Evolutionary conservation across 805 yeast genomes (phyloP).

Genomic region (Diddensiella santjacobensis): DNA sequence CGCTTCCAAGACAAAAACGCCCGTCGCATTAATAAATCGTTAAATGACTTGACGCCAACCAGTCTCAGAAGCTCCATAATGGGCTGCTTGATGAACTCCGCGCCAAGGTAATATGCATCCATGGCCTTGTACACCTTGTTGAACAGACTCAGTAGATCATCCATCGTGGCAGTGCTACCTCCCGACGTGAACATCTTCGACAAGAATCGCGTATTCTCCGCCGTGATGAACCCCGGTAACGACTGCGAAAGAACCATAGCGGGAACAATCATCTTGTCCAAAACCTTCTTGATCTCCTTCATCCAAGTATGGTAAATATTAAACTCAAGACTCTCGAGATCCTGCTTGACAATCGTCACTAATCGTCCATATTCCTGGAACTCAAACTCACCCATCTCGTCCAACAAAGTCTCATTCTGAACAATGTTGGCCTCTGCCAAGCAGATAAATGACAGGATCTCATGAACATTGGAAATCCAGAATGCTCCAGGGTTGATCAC

Average conservation of each 20-base stretch:
- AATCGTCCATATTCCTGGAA: conserved; percentile 83
- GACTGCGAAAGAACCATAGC: conserved; percentile 94
- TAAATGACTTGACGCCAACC: conserved; percentile 91
- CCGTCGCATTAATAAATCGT: conserved; percentile 91
- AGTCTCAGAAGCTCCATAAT: conserved; percentile 76
- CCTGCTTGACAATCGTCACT: conserved; percentile 88
- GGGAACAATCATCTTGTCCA: conserved; percentile 89
- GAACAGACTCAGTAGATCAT: conserved; percentile 84
- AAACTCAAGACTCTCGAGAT: conserved; percentile 86
- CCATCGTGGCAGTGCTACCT: conserved; percentile 76
- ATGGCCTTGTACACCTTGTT: conserved; percentile 89
- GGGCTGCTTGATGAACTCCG: conserved; percentile 77
- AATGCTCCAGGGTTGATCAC: conserved; percentile 90
- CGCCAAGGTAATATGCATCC: conserved; percentile 85
- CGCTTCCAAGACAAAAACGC: conserved; percentile 96
- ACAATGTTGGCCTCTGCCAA: conserved; percentile 91
- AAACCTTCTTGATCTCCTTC: conserved; percentile 86
- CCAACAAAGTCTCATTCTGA: conserved; percentile 72
- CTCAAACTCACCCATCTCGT: conserved; percentile 86
- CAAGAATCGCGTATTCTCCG: conserved; percentile 75
- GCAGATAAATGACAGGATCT: conserved; percentile 87
- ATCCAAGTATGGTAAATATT: conserved; percentile 96
- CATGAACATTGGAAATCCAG: conserved; percentile 97
- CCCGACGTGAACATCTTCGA: conserved; percentile 74
- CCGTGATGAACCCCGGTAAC: conserved; percentile 91